Base-by-base conservation (phyloP, 805 yeast genomes). In the Candida rishiriensis region DNA sequence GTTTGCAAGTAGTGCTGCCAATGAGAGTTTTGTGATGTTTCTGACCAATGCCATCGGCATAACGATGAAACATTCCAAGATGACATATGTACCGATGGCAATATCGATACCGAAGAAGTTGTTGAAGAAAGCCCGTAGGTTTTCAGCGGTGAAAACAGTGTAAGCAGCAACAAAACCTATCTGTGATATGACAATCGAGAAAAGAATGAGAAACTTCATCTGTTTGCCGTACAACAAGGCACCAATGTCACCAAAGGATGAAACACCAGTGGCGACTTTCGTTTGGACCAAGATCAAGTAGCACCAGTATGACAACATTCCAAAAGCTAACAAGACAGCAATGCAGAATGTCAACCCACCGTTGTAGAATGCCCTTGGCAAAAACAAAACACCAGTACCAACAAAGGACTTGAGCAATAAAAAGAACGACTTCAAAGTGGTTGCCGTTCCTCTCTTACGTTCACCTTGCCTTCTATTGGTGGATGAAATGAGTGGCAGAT, bases 181-280 rank as follows among this genome's bases (percentile, higher is more conserved):
- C 59, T 86, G 95, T 0, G 91, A 81, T 12, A 84, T 54, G 11
- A 83, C 76, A 43, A 86, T 74, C 1, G 91, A 83, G 12, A 71
- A 56, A 36, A 85, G 63, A 44, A 86, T 86, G 40, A 83, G 59
- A 38, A 72, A 65, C 59, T 81, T 87, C 70, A 86, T 69, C 75
- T 81, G 76, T 2, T 61, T 61, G 2, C 93, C 93, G 60, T 79
- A 85, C 21, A 84, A 64, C 37, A 65, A 72, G 21, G 62, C 53
- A 3, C 93, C 95, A 40, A 85, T 81, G 46, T 85, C 93, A 52
- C 87, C 88, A 64, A 86, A 86, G n/a, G 90, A 80, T 0, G 86
- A 71, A 1, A 85, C 88, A 8, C 72, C 72, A 0, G 85, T 75
- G 3, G 75, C 71, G 15, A 65, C 68, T 51, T 85, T 85, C 14